Conservation (phyloP, 2,329 filamentous ascomycete genomes). For the Aspergillus nomiae region DNA sequence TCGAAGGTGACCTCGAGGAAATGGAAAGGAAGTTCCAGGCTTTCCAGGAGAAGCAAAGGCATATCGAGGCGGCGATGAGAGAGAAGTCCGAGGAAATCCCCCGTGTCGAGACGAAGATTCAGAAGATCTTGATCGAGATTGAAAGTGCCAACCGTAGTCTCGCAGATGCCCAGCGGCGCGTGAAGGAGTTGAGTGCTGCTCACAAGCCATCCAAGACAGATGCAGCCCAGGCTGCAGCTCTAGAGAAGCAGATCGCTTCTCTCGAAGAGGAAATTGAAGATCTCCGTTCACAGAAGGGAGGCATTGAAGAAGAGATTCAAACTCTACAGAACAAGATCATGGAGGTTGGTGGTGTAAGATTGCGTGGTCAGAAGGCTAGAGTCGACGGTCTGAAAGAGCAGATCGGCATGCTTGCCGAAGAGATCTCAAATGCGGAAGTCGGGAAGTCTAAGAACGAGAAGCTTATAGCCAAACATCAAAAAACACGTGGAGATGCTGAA, state of each 20-base stretch:
- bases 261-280: slow-evolving; percentile 78
- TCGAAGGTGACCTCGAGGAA: slow-evolving; percentile 82
- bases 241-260: slow-evolving; percentile 76
- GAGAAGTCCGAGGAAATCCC: slow-evolving; percentile 78
- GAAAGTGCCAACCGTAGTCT: slow-evolving; percentile 85
- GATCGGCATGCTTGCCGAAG: slow-evolving; percentile 76
- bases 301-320: slow-evolving; percentile 91
- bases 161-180: slow-evolving; percentile 77
- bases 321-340: slow-evolving; percentile 94
- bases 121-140: slow-evolving; percentile 86
- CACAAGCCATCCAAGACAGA: slow-evolving; percentile 80
- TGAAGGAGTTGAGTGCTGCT: slow-evolving; percentile 80
- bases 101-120: slow-evolving; percentile 82
- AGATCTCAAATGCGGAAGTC: slow-evolving; percentile 83
- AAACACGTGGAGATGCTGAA: slow-evolving; percentile 74
- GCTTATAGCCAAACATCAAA: slow-evolving; percentile 81
- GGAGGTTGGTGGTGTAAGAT: slow-evolving; percentile 92
- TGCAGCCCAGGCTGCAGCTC: slow-evolving; percentile 67
- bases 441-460: slow-evolving; percentile 92
- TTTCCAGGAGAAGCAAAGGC: slow-evolving; percentile 81
- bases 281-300: slow-evolving; percentile 81
- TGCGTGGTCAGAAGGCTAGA: slow-evolving; percentile 85
- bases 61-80: slow-evolving; percentile 73
- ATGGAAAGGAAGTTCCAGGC: slow-evolving; percentile 80
- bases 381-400: slow-evolving; percentile 88